These are phyloP conservation scores for Xylaria digitata DNA, from an alignment of 2,329 filamentous ascomycete genomes.

Conservation along the genomic window DNA sequence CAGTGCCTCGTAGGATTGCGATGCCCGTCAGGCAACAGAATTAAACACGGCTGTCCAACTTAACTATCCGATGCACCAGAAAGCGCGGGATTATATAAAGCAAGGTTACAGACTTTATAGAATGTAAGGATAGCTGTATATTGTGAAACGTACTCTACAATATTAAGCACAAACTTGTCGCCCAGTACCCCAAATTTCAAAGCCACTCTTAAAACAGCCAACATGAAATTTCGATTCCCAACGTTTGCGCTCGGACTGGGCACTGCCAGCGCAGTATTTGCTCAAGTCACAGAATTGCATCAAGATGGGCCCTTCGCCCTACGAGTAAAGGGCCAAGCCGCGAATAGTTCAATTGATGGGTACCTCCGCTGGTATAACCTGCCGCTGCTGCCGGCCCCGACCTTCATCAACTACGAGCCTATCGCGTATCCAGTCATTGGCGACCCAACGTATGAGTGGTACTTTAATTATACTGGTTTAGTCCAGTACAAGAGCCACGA, in stretches of 20 bases:
- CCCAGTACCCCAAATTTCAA: neutral
- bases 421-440: neutral
- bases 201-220: neutral
- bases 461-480: slow-evolving; percentile 31
- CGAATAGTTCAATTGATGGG: slow-evolving; percentile 17
- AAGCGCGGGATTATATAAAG: neutral
- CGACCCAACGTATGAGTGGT: slow-evolving; percentile 28
- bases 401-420: slow-evolving; percentile 8
- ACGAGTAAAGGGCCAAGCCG: slow-evolving; percentile 6
- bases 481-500: slow-evolving; percentile 14
- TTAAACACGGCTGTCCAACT: neutral
- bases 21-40: slow-evolving; percentile 8
- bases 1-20: neutral
- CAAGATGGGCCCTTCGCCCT: slow-evolving; percentile 15
- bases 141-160: neutral
- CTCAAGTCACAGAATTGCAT: neutral
- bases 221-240: neutral
- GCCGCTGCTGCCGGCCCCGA: neutral
- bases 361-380: slow-evolving; percentile 4
- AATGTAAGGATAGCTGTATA: neutral
- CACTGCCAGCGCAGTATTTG: neutral
- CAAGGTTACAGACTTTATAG: no score
- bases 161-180: neutral
- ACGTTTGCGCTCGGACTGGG: neutral
- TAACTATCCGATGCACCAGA: neutral